Conservation (phyloP, 805 yeast genomes). For the Millerozyma acaciae region DNA sequence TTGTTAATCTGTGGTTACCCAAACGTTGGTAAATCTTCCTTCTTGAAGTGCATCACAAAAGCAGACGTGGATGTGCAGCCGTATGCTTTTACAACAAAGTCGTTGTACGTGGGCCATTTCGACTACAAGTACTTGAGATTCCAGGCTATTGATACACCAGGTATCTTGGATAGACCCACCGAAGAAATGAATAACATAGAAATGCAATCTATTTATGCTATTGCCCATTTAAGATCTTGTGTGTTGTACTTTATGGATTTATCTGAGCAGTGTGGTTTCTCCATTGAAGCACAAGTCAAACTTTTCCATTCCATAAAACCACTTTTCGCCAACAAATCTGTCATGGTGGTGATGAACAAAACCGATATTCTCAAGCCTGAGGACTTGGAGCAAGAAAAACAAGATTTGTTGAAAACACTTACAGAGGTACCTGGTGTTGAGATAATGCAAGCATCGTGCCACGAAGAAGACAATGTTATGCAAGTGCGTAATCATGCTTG, state of each 20-base stretch:
- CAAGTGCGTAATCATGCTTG: slow-evolving; percentile 95
- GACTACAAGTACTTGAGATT: slow-evolving; percentile 96
- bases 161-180: slow-evolving; percentile 96
- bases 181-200: slow-evolving; percentile 99
- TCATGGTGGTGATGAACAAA: slow-evolving; percentile 92
- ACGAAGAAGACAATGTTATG: slow-evolving; percentile 92
- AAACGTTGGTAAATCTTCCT: slow-evolving; percentile 97
- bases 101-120: slow-evolving; percentile 96
- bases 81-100: slow-evolving; percentile 97
- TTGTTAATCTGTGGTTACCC: slow-evolving; percentile 97
- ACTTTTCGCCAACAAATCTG: slow-evolving; percentile 93
- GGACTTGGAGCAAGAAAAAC: slow-evolving; percentile 75
- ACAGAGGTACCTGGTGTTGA: slow-evolving; percentile 76
- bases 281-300: slow-evolving; percentile 95
- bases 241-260: slow-evolving; percentile 97
- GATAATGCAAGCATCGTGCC: slow-evolving; percentile 89
- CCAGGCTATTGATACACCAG: slow-evolving; percentile 99
- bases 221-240: slow-evolving; percentile 96
- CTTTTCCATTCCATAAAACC: slow-evolving; percentile 96
- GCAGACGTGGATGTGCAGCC: slow-evolving; percentile 99
- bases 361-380: slow-evolving; percentile 84
- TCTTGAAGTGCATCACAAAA: slow-evolving; percentile 86
- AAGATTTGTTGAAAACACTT: slow-evolving; percentile 64
- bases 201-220: slow-evolving; percentile 98
- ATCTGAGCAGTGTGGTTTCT: slow-evolving; percentile 98